Conservation (phyloP, 306 rosid species). For the Geum urbanum region DNA sequence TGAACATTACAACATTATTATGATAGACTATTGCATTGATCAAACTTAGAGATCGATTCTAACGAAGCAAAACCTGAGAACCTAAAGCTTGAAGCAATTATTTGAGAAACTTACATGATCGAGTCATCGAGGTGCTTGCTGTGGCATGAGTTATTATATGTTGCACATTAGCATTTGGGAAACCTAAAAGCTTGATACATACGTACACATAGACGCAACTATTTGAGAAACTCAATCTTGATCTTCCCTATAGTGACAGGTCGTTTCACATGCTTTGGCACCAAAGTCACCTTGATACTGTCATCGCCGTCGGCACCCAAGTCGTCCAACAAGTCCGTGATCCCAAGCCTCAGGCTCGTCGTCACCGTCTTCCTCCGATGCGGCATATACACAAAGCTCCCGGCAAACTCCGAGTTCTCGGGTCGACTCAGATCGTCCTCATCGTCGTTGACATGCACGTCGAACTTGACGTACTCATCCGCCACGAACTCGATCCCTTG, state of each 20-base stretch:
- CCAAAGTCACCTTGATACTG: slow-evolving; percentile 10
- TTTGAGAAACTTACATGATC: not conserved
- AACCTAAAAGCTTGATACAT: not conserved
- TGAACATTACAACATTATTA: too few species aligned
- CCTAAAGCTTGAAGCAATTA: not conserved
- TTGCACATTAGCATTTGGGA: not conserved
- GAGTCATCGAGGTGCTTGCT: not conserved
- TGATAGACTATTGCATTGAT: not conserved
- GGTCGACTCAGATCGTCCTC: slow-evolving; percentile 21
- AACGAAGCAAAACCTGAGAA: not conserved
- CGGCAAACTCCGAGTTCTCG: slow-evolving; percentile 17
- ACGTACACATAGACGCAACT: not conserved
- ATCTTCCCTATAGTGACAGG: slow-evolving; percentile 19
- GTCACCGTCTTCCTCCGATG: not conserved
- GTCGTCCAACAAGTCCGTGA: slow-evolving; percentile 23
- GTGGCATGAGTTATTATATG: not conserved
- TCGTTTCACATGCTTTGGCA: slow-evolving; percentile 1
- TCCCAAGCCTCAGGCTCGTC: slow-evolving; percentile 13
- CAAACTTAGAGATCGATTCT: not conserved
- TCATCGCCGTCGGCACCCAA: slow-evolving; percentile 15
- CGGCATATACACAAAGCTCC: slow-evolving; percentile 22
- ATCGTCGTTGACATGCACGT: slow-evolving; percentile 26
- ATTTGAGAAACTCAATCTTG: slow-evolving; percentile 34
- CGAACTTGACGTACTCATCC: slow-evolving; percentile 16
- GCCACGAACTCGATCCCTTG: slow-evolving; percentile 25